phyloP scores from a whole-genome alignment of 1,284 basidiomycete species.

The Trametes pubescens region DNA sequence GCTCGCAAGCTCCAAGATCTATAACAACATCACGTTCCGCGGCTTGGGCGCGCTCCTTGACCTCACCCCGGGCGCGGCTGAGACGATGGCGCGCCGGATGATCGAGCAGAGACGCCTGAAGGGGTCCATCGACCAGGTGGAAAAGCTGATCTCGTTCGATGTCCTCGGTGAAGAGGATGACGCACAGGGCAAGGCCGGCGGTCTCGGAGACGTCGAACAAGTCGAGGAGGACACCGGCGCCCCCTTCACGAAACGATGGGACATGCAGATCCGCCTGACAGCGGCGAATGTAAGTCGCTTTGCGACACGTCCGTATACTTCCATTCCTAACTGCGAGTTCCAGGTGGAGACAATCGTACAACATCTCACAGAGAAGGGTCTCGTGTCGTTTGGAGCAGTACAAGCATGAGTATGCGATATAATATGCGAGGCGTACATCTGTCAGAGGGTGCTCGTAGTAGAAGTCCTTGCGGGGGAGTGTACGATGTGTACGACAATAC shows the following conservation, averaged over 20 bases:
- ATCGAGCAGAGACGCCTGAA: slow-evolving; percentile 93
- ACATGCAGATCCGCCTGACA: slow-evolving; percentile 86
- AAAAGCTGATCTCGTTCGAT: slow-evolving; percentile 92
- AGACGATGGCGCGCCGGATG: slow-evolving; percentile 95
- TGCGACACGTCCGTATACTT: neutral
- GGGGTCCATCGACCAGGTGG: slow-evolving; percentile 94
- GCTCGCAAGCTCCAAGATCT: slow-evolving; percentile 93
- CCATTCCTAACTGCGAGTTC: neutral
- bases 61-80: slow-evolving; percentile 87
- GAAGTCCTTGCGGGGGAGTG: slow-evolving; percentile 30
- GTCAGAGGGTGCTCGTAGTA: slow-evolving; percentile 29
- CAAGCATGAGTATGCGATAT: slow-evolving; percentile 39
- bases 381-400: slow-evolving; percentile 54
- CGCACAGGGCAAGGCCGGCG: slow-evolving; percentile 91
- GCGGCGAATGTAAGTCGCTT: slow-evolving; percentile 74
- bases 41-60: slow-evolving; percentile 88
- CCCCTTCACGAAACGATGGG: slow-evolving; percentile 91
- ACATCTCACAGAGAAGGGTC: slow-evolving; percentile 73
- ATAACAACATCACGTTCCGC: slow-evolving; percentile 93
- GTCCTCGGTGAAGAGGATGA: slow-evolving; percentile 83
- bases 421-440: slow-evolving; percentile 33
- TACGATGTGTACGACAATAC: slow-evolving; percentile 37
- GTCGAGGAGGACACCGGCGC: slow-evolving; percentile 88
- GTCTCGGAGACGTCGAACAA: slow-evolving; percentile 86
- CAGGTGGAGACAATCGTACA: slow-evolving; percentile 87